Conservation (phyloP, 768 basidiomycete genomes). For the Cubamyces lactineus region DNA sequence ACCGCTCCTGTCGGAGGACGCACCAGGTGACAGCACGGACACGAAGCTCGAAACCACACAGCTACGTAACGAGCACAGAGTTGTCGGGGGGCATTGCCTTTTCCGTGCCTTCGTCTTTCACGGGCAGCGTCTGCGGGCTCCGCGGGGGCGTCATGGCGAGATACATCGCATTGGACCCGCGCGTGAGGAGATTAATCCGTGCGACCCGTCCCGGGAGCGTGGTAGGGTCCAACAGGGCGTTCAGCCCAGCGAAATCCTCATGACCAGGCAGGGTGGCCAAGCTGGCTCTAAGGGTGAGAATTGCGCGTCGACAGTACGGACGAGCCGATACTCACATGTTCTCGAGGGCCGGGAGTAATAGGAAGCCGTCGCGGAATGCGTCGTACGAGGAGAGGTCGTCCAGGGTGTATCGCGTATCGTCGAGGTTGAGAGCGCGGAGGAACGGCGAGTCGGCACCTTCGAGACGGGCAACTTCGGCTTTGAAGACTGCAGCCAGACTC, state of each 20-base stretch:
- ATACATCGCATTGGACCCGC: slow-evolving; percentile 33
- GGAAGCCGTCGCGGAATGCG: slow-evolving; percentile 39
- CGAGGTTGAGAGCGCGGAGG: slow-evolving; percentile 33
- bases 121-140: slow-evolving; percentile 22
- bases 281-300: slow-evolving; percentile 23
- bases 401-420: slow-evolving; percentile 36
- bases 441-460: slow-evolving; percentile 32
- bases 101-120: slow-evolving; percentile 18
- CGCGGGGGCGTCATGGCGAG: slow-evolving; percentile 32
- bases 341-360: slow-evolving; percentile 39
- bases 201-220: slow-evolving; percentile 33
- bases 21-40: background rate
- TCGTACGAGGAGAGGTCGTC: slow-evolving; percentile 40
- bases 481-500: slow-evolving; percentile 32
- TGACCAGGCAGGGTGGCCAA: slow-evolving; percentile 40
- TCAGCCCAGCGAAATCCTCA: slow-evolving; percentile 37
- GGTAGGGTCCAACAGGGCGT: slow-evolving; percentile 36
- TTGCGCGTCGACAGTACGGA: background rate
- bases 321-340: slow-evolving; percentile 36
- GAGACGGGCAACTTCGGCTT: slow-evolving; percentile 26
- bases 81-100: slow-evolving; percentile 12
- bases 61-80: slow-evolving; percentile 16
- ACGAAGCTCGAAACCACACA: background rate
- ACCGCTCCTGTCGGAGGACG: background rate
- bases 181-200: slow-evolving; percentile 33